These are phyloP conservation scores for Epichloe uncinata DNA, from an alignment of 2,329 filamentous ascomycete species.

Conservation along the genomic window DNA sequence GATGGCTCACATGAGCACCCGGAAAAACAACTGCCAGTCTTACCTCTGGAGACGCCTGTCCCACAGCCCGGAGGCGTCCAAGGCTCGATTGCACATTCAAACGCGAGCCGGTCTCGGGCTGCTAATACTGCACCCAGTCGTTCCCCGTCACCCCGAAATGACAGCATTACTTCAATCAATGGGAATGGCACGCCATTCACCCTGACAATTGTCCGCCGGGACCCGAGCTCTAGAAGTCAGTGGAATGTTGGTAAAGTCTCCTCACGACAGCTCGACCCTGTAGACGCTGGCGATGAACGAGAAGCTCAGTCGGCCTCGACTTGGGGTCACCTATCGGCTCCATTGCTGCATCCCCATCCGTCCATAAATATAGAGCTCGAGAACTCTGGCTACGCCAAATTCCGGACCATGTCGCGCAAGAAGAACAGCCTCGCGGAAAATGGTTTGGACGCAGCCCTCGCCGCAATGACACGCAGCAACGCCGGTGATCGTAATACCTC, in stretches of 20 bases:
- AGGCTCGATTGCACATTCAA: not conserved
- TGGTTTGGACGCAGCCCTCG: conserved; percentile 7
- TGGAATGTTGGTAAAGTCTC: conserved; percentile 63
- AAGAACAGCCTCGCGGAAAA: conserved; percentile 19
- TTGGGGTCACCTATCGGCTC: not conserved
- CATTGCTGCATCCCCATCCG: conserved; percentile 14
- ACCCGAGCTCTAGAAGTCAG: conserved; percentile 53
- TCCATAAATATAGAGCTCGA: conserved; percentile 40
- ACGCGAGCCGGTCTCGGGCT: not conserved
- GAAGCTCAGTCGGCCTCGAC: conserved; percentile 11
- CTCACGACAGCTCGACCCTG: conserved; percentile 33
- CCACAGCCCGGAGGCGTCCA: not conserved
- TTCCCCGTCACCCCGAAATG: conserved; percentile 27
- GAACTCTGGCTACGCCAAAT: conserved; percentile 44
- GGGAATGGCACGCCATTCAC: conserved; percentile 31
- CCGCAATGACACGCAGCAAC: conserved; percentile 4
- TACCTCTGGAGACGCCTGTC: not conserved
- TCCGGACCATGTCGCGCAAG: conserved; percentile 33
- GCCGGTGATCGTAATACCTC: conserved; percentile 1
- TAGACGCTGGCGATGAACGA: conserved; percentile 12
- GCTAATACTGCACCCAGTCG: conserved; percentile 8
- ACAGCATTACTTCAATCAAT: conserved; percentile 14
- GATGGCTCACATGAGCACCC: not conserved
- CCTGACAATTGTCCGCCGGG: conserved; percentile 57
- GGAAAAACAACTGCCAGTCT: not conserved